Evolutionary conservation across 2,329 filamentous ascomycete species (phyloP).

Genomic region (Neopestalotiopsis sp.): DNA sequence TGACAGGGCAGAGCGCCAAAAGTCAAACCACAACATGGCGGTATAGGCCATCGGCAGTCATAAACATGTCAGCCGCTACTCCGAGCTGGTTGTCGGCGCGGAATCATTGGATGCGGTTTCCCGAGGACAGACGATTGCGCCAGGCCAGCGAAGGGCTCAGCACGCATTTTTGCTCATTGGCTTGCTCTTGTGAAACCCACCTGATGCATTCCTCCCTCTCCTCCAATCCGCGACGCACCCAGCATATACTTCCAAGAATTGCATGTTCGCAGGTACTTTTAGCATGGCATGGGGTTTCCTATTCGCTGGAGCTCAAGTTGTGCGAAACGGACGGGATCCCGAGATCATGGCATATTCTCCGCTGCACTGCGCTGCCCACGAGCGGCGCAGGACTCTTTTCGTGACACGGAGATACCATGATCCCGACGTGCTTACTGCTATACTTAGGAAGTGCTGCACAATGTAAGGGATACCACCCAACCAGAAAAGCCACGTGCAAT

Average conservation of each 20-base stretch:
- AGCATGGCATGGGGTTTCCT: not conserved
- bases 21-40: too few relatives aligned
- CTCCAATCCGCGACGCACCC: not conserved
- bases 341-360: not conserved
- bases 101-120: not conserved
- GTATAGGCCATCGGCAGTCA: too few relatives aligned
- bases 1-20: too few relatives aligned
- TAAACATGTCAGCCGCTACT: too few relatives aligned
- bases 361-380: not conserved
- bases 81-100: not conserved
- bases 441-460: too few relatives aligned
- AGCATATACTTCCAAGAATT: too few relatives aligned
- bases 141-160: too few relatives aligned
- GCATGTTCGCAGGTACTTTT: too few relatives aligned
- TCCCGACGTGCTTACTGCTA: too few relatives aligned
- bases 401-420: too few relatives aligned
- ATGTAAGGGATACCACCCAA: too few relatives aligned
- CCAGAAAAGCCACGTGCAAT: not conserved
- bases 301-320: not conserved
- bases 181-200: not conserved
- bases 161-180: not conserved
- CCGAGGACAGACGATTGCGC: too few relatives aligned
- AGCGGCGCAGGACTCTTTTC: not conserved
- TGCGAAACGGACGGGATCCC: not conserved
- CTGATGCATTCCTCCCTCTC: not conserved